phyloP scores from a whole-genome alignment of 768 basidiomycete species.

The Rubroboletus satanas region DNA sequence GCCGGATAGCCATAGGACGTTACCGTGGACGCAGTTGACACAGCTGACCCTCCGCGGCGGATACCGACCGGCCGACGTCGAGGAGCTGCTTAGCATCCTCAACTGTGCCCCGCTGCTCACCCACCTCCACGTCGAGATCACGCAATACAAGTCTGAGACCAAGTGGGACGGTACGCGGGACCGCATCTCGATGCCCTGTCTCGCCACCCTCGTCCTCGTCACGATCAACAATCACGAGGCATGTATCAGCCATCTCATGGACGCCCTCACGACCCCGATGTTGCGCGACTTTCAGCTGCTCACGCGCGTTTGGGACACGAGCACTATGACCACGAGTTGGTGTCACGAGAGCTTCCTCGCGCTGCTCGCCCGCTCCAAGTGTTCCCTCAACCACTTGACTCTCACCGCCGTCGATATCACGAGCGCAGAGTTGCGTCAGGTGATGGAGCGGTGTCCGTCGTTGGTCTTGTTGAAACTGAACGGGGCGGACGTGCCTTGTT shows the following conservation, averaged over 20 bases:
- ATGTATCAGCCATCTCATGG: slow-evolving; percentile 26
- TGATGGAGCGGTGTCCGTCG: slow-evolving; percentile 29
- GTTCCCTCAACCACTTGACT: slow-evolving; percentile 30
- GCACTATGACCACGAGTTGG: slow-evolving; percentile 27
- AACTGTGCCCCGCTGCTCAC: slow-evolving; percentile 23
- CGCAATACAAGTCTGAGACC: slow-evolving; percentile 27
- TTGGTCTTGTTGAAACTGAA: slow-evolving; percentile 29
- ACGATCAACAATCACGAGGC: slow-evolving; percentile 28
- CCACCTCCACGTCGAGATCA: slow-evolving; percentile 31
- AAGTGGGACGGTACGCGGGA: slow-evolving; percentile 25
- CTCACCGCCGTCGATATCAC: slow-evolving; percentile 25
- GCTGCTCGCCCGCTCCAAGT: slow-evolving; percentile 26
- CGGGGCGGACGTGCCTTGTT: slow-evolving; percentile 20
- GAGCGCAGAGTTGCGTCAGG: slow-evolving; percentile 21
- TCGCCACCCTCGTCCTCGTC: slow-evolving; percentile 30
- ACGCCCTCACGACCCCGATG: slow-evolving; percentile 21
- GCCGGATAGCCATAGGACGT: slow-evolving; percentile 31
- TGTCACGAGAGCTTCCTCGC: slow-evolving; percentile 27
- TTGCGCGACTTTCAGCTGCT: slow-evolving; percentile 32
- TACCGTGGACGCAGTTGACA: slow-evolving; percentile 31
- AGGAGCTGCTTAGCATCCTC: slow-evolving; percentile 26
- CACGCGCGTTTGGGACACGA: slow-evolving; percentile 33
- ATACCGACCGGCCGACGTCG: slow-evolving; percentile 26
- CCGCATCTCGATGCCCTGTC: slow-evolving; percentile 29
- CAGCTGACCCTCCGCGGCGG: slow-evolving; percentile 32